Conservation (phyloP, 2,329 filamentous ascomycete genomes). For the Trichoderma pleuroti region DNA sequence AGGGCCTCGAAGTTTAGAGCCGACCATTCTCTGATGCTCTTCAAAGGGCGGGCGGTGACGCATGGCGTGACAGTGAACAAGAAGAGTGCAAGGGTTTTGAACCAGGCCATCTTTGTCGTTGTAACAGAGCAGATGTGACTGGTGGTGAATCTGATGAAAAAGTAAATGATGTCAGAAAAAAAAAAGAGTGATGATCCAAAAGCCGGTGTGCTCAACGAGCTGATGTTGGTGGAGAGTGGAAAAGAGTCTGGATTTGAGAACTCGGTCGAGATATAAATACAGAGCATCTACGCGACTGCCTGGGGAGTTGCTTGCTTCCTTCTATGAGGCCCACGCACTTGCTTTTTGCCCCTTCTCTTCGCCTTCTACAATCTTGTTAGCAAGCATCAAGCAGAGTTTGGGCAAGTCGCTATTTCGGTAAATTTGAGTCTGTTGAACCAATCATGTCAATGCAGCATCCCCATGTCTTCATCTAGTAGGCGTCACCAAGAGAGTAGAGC, state of each 20-base stretch:
- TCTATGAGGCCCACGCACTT: neutral
- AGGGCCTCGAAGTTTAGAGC: slow-evolving; percentile 24
- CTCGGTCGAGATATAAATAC: neutral
- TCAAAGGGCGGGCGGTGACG: slow-evolving; percentile 15
- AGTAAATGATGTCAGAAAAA: neutral
- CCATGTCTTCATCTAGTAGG: neutral
- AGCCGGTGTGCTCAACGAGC: neutral
- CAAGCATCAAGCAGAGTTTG: neutral
- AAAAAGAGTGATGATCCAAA: neutral
- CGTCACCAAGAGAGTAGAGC: neutral
- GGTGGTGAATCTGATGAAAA: neutral
- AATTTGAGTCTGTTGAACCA: neutral
- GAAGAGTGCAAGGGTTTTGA: slow-evolving; percentile 22
- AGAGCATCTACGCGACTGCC: neutral
- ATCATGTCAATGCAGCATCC: neutral
- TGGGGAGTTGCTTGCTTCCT: neutral
- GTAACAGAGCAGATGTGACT: neutral
- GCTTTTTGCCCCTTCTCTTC: neutral
- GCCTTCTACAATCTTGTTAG: neutral
- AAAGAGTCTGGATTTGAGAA: neutral
- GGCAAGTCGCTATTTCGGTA: neutral
- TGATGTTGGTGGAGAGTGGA: neutral
- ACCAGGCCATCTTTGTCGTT: slow-evolving; percentile 1
- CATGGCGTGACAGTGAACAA: slow-evolving; percentile 17
- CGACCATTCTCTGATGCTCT: neutral